Evolutionary conservation across 371 early-diverging fungal genomes (phyloP).

Genomic region (Mucor circinelloides): DNA sequence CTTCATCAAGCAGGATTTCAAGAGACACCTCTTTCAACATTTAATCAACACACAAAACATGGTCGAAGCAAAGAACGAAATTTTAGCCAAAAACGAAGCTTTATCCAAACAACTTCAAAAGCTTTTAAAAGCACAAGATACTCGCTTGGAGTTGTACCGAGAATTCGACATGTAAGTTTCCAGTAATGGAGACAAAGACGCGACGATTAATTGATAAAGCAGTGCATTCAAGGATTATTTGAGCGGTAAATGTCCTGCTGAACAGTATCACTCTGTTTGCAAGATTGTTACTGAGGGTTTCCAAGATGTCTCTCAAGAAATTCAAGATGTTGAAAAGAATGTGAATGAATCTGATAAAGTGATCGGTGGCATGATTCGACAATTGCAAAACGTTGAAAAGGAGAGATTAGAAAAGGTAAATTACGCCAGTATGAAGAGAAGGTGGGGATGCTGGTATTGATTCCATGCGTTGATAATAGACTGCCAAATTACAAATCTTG

Average conservation of each 20-base stretch:
- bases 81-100: conserved; percentile 10
- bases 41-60: neutral
- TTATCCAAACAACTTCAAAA: conserved; percentile 28
- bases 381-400: conserved; percentile 41
- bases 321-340: conserved; percentile 39
- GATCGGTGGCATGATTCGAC: conserved; percentile 34
- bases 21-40: too few relatives aligned
- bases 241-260: conserved; percentile 35
- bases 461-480: conserved; percentile 11
- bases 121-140: conserved; percentile 40
- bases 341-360: conserved; percentile 22
- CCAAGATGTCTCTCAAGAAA: conserved; percentile 46
- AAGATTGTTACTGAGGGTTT: conserved; percentile 50
- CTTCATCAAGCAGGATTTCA: too few relatives aligned
- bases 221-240: conserved; percentile 54
- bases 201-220: neutral
- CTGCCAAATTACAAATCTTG: conserved; percentile 42
- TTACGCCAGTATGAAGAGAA: neutral
- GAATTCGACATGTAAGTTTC: conserved; percentile 46
- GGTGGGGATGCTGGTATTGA: neutral
- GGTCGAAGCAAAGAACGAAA: conserved; percentile 7
- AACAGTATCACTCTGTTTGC: conserved; percentile 50
- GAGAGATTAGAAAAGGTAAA: conserved; percentile 40
- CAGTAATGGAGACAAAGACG: neutral
- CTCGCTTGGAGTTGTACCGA: conserved; percentile 41